Conservation (phyloP, 169 alveolate species). For the Plasmodium blacklocki region DNA sequence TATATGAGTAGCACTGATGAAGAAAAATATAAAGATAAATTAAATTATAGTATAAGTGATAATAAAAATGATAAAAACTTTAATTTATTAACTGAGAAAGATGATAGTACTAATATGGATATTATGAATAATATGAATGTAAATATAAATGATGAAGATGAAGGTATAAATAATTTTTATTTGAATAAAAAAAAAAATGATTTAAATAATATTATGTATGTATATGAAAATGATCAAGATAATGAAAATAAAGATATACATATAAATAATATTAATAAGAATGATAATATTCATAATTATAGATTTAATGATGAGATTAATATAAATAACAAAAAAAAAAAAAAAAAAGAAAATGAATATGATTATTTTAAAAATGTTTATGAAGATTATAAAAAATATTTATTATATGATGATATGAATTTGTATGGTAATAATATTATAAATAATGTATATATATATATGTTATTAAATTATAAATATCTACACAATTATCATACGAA, state of each 20-base stretch:
- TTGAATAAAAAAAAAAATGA: conserved; percentile 1
- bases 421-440: conserved; percentile 52
- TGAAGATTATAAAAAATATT: conserved; percentile 12
- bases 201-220: conserved; percentile 4
- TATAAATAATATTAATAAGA: background rate
- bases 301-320: too few species aligned
- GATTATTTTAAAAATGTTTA: conserved; percentile 33
- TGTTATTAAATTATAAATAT: conserved; percentile 29
- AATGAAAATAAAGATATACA: background rate
- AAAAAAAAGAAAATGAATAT: background rate
- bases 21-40: too few species aligned
- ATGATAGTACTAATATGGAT: background rate
- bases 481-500: background rate
- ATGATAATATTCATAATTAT: background rate
- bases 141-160: conserved; percentile 37
- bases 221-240: background rate
- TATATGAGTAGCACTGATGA: too few species aligned
- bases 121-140: conserved; percentile 3
- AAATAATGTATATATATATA: conserved; percentile 29
- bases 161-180: conserved; percentile 24
- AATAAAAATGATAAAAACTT: background rate
- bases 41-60: background rate
- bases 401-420: conserved; percentile 11
- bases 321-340: background rate
- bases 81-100: background rate